Percentiles rank a stretch among this genome's conserved stretches.
Conservation (phyloP, 75 land plant species). For the Azolla pinnata region DNA sequence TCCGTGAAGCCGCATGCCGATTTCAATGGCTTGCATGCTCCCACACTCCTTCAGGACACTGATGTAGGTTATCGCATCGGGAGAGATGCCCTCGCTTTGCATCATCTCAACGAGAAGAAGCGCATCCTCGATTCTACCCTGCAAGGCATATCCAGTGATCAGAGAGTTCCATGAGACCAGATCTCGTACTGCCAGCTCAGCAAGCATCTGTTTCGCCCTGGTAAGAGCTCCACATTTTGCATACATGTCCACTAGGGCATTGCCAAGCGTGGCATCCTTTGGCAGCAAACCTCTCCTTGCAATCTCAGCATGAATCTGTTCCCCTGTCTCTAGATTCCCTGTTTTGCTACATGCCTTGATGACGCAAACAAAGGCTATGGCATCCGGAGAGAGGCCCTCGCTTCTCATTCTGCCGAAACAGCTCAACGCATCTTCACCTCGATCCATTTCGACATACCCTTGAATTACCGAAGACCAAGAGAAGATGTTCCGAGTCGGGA, state of each 20-base stretch:
- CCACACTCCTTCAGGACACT: neutral
- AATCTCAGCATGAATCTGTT: conserved; percentile 38
- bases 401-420: too few relatives aligned
- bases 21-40: neutral
- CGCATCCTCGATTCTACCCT: conserved; percentile 19
- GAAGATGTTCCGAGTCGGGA: conserved; percentile 19
- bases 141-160: conserved; percentile 21
- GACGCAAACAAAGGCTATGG: too few relatives aligned
- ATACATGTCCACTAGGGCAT: conserved; percentile 34
- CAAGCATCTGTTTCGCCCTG: conserved; percentile 15
- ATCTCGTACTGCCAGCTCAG: conserved; percentile 14
- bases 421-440: too few relatives aligned
- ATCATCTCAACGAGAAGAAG: conserved; percentile 16
- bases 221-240: conserved; percentile 22
- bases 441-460: neutral
- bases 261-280: conserved; percentile 6
- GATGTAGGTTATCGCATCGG: neutral
- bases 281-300: conserved; percentile 11
- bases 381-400: too few relatives aligned
- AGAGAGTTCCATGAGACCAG: conserved; percentile 31
- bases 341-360: neutral
- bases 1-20: neutral
- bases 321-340: conserved; percentile 16
- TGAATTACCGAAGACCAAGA: conserved; percentile 24
- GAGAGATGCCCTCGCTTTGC: conserved; percentile 9